A percentile compares a stretch with the other conserved stretches of the same genome.
These are phyloP conservation scores for Postia placenta DNA, from an alignment of 768 basidiomycete species.

Conservation along the genomic window DNA sequence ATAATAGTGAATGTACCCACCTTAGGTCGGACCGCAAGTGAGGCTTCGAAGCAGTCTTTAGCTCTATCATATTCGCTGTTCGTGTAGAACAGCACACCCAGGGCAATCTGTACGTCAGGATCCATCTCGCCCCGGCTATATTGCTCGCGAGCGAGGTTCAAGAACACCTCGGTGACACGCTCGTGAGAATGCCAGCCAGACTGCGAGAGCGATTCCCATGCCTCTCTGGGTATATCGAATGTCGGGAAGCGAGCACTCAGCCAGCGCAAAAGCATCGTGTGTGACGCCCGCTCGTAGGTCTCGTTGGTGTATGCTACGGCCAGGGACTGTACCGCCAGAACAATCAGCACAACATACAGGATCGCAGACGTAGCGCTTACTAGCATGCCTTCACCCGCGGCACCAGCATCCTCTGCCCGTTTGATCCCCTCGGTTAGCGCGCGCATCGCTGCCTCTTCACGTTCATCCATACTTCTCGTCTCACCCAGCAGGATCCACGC, in stretches of 20 bases:
- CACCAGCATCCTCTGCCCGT: slow-evolving; percentile 56
- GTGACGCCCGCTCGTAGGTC: slow-evolving; percentile 79
- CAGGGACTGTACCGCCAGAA: slow-evolving; percentile 54
- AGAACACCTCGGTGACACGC: slow-evolving; percentile 75
- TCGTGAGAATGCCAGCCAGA: slow-evolving; percentile 81
- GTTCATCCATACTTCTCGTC: slow-evolving; percentile 84
- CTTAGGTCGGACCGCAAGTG: slow-evolving; percentile 71
- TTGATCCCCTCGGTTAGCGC: slow-evolving; percentile 71
- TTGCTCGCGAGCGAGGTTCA: slow-evolving; percentile 78
- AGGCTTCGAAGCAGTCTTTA: slow-evolving; percentile 91
- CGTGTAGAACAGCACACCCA: slow-evolving; percentile 91
- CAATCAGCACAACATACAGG: slow-evolving; percentile 10
- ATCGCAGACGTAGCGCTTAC: slow-evolving; percentile 34
- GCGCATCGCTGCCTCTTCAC: slow-evolving; percentile 76
- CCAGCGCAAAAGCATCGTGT: slow-evolving; percentile 84
- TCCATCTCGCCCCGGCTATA: slow-evolving; percentile 68
- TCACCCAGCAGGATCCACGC: slow-evolving; percentile 92
- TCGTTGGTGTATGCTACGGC: slow-evolving; percentile 98
- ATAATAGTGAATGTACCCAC: slow-evolving; percentile 28
- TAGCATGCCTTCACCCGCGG: slow-evolving; percentile 67
- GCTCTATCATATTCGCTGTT: slow-evolving; percentile 82
- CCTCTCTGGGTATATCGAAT: slow-evolving; percentile 44
- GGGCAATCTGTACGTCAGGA: slow-evolving; percentile 87
- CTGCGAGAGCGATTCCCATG: slow-evolving; percentile 45
- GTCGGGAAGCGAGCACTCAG: slow-evolving; percentile 60